These are phyloP conservation scores for Dimocarpus longan DNA, from an alignment of 345 rosid species.

Conservation along the genomic window DNA sequence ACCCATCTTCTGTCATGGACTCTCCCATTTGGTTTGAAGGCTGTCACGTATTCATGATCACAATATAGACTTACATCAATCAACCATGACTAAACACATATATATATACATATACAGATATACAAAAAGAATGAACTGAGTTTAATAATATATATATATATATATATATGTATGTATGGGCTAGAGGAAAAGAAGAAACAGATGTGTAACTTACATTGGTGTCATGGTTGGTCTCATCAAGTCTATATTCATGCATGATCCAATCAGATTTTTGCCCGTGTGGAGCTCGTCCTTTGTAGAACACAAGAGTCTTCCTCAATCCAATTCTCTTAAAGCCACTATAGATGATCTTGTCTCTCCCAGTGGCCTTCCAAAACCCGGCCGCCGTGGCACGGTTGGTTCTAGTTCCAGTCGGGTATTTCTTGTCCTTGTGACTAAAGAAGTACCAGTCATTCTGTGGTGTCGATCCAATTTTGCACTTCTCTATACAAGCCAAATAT, in stretches of 20 bases:
- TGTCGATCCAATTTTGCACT: constrained; percentile 86
- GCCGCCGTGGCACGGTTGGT: constrained; percentile 92
- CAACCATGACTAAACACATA: too few relatives aligned
- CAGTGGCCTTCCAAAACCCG: constrained; percentile 99
- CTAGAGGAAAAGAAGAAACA: background rate
- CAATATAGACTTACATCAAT: too few relatives aligned
- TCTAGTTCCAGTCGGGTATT: constrained; percentile 93
- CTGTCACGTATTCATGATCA: constrained; percentile 16
- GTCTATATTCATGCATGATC: constrained; percentile 99
- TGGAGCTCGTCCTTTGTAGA: constrained; percentile 94
- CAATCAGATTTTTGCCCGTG: constrained; percentile 97
- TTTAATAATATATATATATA: too few relatives aligned
- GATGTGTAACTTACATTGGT: constrained; percentile 44
- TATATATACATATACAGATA: too few relatives aligned
- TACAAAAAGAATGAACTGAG: too few relatives aligned
- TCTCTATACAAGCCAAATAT: constrained; percentile 48
- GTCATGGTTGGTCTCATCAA: constrained; percentile 59
- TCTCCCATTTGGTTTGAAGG: constrained; percentile 51
- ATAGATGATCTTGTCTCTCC: constrained; percentile 90
- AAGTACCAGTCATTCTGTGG: constrained; percentile 99
- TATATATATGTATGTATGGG: too few relatives aligned
- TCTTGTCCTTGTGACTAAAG: constrained; percentile 97
- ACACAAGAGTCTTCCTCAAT: constrained; percentile 87
- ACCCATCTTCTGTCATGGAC: constrained; percentile 72
- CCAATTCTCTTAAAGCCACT: constrained; percentile 76